phyloP scores from a whole-genome alignment of 1,284 basidiomycete genomes.

The Ustilago lituana region DNA sequence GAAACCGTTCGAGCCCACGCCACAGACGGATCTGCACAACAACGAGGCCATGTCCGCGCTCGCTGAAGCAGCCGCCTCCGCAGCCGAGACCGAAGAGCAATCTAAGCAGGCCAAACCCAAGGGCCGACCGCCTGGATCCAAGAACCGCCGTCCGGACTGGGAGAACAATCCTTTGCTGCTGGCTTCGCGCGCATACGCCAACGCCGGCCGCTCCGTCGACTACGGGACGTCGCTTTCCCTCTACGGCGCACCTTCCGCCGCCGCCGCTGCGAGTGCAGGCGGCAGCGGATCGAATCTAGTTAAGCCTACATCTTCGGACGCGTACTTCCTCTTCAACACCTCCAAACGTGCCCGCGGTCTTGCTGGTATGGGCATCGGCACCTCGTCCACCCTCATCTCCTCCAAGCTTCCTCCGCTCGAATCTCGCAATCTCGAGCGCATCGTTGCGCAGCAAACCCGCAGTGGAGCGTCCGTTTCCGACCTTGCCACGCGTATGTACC shows the following conservation, averaged over 20 bases:
- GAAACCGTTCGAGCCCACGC: constrained; percentile 32
- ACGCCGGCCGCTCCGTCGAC: constrained; percentile 5
- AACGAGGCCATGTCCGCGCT: constrained; percentile 30
- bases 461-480: constrained; percentile 21
- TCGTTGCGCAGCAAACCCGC: constrained; percentile 13
- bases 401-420: constrained; percentile 30
- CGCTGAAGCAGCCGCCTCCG: constrained; percentile 24
- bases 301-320: constrained; percentile 45
- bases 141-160: constrained; percentile 40
- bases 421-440: constrained; percentile 23
- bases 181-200: constrained; percentile 17
- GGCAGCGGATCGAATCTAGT: constrained; percentile 21
- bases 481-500: constrained; percentile 32
- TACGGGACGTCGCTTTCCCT: constrained; percentile 23
- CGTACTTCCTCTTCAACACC: constrained; percentile 52
- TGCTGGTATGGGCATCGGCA: constrained; percentile 36
- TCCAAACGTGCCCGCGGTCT: constrained; percentile 32
- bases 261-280: neutral
- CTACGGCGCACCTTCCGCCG: constrained; percentile 14
- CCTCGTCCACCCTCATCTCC: constrained; percentile 28
- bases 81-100: constrained; percentile 23
- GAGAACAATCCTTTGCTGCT: constrained; percentile 32
- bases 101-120: constrained; percentile 20
- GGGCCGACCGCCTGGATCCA: constrained; percentile 35
- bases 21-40: neutral